Evolutionary conservation across 2,329 filamentous ascomycete species (phyloP).

Genomic region (Sphaerulina vaccinii): DNA sequence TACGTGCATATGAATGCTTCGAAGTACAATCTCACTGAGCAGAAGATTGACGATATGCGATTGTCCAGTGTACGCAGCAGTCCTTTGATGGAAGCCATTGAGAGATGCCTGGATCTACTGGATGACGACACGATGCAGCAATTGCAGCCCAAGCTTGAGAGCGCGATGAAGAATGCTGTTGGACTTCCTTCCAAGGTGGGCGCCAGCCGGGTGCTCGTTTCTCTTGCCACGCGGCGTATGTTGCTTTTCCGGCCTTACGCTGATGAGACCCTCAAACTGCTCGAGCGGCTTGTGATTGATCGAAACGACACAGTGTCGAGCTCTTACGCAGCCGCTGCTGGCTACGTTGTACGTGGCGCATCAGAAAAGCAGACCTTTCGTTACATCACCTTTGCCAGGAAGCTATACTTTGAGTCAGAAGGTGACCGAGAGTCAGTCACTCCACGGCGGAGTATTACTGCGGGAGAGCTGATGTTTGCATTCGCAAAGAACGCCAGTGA

Average conservation of each 20-base stretch:
- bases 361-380: slow-evolving; percentile 58
- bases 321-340: slow-evolving; percentile 80
- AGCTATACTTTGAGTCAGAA: slow-evolving; percentile 78
- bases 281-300: slow-evolving; percentile 81
- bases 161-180: slow-evolving; percentile 78
- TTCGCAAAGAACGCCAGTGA: slow-evolving; percentile 86
- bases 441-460: slow-evolving; percentile 57
- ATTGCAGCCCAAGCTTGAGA: slow-evolving; percentile 70
- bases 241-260: slow-evolving; percentile 73
- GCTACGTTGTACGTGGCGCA: slow-evolving; percentile 73
- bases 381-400: slow-evolving; percentile 57
- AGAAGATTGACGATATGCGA: slow-evolving; percentile 85
- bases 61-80: slow-evolving; percentile 79
- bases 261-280: slow-evolving; percentile 70
- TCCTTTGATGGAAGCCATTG: slow-evolving; percentile 88
- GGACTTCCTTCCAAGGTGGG: slow-evolving; percentile 94
- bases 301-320: slow-evolving; percentile 91
- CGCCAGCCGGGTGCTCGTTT: slow-evolving; percentile 79
- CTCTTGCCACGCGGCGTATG: slow-evolving; percentile 76
- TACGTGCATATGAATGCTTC: slow-evolving; percentile 87
- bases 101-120: slow-evolving; percentile 79
- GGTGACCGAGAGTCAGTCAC: slow-evolving; percentile 57
- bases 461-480: slow-evolving; percentile 79
- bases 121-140: slow-evolving; percentile 75
- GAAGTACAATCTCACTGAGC: slow-evolving; percentile 78